Base-by-base conservation (phyloP, 768 basidiomycete genomes). In the Boletus insuetus region DNA sequence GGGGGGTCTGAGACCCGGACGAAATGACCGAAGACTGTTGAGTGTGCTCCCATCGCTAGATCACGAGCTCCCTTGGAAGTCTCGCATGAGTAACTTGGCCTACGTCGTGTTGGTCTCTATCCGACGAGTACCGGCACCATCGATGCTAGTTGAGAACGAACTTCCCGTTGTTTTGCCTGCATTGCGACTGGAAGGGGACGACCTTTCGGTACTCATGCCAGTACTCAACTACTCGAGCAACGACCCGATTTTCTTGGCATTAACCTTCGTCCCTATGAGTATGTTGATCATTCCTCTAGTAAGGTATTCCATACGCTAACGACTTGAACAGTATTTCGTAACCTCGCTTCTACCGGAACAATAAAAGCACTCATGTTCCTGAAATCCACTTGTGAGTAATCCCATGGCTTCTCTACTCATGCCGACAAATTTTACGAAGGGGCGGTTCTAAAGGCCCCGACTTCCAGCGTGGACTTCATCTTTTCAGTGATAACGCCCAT, bases 1-100 rank as follows among this genome's bases (percentile, higher is more conserved):
- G 34, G 58, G 51, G 54, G 53, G 57, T 65, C 56, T 59, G 64
- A 13, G 49, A 56, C 57, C 55, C 54, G 46, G 60, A 55, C 38
- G 50, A 26, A 22, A 35, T 49, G 31, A 39, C 35, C 14, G 19
- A 56, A 24, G 53, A 41, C 54, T 34, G 19, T 45, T 42, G 26
- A 41, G 24, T 22, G 37, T 37, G 38, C 42, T 42, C 19, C 57
- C 42, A 32, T 31, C 34, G 24, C 19, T 7, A 42, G 22, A 22
- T 17, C 14, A 8, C 29, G 17, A 29, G 6, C 38, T 47, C 47
- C 46, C 40, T 49, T 26, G 26, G 34, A 16, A n/a, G 29, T 49
- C 34, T 1, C 32, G 22, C 8, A 66, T 66, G 42, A 53, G 64
- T 32, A 2, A 26, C 38, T 49, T 20, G 26, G 7, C 14, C 5